These are phyloP conservation scores for Astrothelium macrocarpum DNA, from an alignment of 495 filamentous ascomycete genomes.

Conservation along the genomic window DNA sequence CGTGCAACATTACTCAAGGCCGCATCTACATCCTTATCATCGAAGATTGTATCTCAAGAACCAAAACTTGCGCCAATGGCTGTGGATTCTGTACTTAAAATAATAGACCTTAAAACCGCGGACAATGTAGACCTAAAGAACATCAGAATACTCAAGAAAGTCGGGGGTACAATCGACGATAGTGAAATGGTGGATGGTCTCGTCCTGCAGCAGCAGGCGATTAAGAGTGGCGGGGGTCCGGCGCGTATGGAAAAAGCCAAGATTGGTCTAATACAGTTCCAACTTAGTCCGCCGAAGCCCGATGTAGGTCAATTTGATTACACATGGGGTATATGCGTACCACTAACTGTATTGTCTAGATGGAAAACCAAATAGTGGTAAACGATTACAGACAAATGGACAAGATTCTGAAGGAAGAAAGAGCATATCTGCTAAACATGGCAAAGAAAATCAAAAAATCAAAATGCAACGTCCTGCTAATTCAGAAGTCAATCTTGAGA, in stretches of 20 bases:
- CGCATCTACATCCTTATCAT: conserved; percentile 92
- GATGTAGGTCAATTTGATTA: conserved; percentile 48
- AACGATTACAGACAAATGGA: conserved; percentile 99
- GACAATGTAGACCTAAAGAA: conserved; percentile 95
- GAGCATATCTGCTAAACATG: conserved; percentile 94
- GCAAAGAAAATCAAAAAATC: conserved; percentile 99
- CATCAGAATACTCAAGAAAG: conserved; percentile 94
- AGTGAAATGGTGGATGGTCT: conserved; percentile 94
- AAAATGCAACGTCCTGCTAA: conserved; percentile 96
- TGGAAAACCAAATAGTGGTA: conserved; percentile 98
- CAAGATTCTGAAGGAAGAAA: conserved; percentile 98
- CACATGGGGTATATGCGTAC: background rate
- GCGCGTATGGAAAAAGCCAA: conserved; percentile 91
- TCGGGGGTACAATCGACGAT: conserved; percentile 95
- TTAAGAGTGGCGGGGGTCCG: conserved; percentile 89
- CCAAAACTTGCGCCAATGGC: conserved; percentile 92
- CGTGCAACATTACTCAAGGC: conserved; percentile 86
- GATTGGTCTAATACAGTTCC: conserved; percentile 97
- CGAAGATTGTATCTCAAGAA: conserved; percentile 96
- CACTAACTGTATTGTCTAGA: conserved; percentile 39
- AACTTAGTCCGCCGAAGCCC: conserved; percentile 93
- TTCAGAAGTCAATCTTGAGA: conserved; percentile 95
- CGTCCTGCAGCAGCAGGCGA: conserved; percentile 81
- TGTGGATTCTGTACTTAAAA: conserved; percentile 88
- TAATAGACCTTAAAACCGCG: conserved; percentile 88